A percentile compares a stretch with the other conserved stretches of the same genome.
Conservation (phyloP, 441 rosid species). For the Eruca vesicaria region DNA sequence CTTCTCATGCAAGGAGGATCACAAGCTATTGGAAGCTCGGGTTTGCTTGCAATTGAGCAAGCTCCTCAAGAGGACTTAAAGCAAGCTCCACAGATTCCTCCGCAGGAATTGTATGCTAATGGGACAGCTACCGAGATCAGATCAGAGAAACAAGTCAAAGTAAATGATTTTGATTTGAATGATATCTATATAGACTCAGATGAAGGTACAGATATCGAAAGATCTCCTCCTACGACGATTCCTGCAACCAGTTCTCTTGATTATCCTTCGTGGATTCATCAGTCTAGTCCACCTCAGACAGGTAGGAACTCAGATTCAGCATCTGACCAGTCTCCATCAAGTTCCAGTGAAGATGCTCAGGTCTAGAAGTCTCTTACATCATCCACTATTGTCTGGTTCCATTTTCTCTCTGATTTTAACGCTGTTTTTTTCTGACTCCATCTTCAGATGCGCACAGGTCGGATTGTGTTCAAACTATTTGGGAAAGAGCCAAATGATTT, state of each 20-base stretch:
- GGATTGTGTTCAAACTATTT: slow-evolving; percentile 86
- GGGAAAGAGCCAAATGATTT: slow-evolving; percentile 94
- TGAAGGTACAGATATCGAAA: slow-evolving; percentile 72
- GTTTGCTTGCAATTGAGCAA: slow-evolving; percentile 47
- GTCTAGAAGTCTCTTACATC: slow-evolving; percentile 35
- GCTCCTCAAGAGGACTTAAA: slow-evolving; percentile 44
- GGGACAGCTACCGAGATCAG: no score
- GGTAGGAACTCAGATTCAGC: slow-evolving; percentile 94
- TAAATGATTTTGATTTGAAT: slow-evolving; percentile 91
- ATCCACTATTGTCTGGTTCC: not conserved
- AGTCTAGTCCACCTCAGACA: slow-evolving; percentile 94
- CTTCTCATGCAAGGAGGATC: slow-evolving; percentile 60
- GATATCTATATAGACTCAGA: slow-evolving; percentile 78
- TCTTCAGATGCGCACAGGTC: slow-evolving; percentile 82
- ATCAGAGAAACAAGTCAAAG: slow-evolving; percentile 47
- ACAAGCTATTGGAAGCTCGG: slow-evolving; percentile 44
- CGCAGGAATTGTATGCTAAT: slow-evolving; percentile 39
- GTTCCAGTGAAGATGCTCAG: slow-evolving; percentile 86
- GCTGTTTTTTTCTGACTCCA: not conserved
- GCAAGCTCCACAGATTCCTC: slow-evolving; percentile 43
- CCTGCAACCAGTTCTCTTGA: slow-evolving; percentile 65
- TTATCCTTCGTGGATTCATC: slow-evolving; percentile 82
- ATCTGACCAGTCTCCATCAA: slow-evolving; percentile 93
- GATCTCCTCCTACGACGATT: slow-evolving; percentile 56
- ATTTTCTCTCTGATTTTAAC: not conserved